Percentiles rank a stretch among this genome's conserved stretches.
Evolutionary conservation across 495 filamentous ascomycete species (phyloP).

Genomic region (Xylaria curta): DNA sequence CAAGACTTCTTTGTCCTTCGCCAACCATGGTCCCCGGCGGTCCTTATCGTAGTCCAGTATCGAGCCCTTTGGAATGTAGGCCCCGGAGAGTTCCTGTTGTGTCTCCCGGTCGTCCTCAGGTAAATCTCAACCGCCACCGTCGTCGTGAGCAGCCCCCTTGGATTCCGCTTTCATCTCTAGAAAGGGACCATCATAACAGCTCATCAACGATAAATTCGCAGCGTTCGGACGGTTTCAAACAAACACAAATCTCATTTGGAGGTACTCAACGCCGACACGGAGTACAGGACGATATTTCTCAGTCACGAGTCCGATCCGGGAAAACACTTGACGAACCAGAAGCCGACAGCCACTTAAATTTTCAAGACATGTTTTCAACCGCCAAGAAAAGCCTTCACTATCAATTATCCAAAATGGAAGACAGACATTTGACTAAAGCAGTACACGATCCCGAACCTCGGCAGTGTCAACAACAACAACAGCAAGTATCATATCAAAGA

Average conservation of each 20-base stretch:
- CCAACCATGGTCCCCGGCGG: conserved; percentile 30
- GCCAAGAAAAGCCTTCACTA: conserved; percentile 20
- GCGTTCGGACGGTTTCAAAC: conserved; percentile 27
- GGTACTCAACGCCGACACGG: background rate
- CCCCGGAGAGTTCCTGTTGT: background rate
- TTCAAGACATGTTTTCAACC: conserved; percentile 20
- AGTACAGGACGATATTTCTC: background rate
- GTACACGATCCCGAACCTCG: background rate
- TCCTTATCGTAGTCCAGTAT: conserved; percentile 37
- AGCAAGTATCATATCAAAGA: background rate
- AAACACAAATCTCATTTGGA: conserved; percentile 35
- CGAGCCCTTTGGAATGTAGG: conserved; percentile 24
- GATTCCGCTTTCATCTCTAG: conserved; percentile 36
- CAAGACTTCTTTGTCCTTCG: conserved; percentile 3
- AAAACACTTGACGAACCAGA: background rate
- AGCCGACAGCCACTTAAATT: background rate
- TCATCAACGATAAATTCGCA: background rate
- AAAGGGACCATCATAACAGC: background rate
- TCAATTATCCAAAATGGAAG: conserved; percentile 35
- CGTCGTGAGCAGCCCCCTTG: conserved; percentile 29
- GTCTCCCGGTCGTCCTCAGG: background rate
- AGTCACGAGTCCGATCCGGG: background rate
- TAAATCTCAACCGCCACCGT: conserved; percentile 18
- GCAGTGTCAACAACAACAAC: conserved; percentile 4
- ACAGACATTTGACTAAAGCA: conserved; percentile 28